Percentiles rank a stretch among this genome's conserved stretches.
These are phyloP conservation scores for Aspergillus egyptiacus DNA, from an alignment of 495 filamentous ascomycete species.

Conservation along the genomic window DNA sequence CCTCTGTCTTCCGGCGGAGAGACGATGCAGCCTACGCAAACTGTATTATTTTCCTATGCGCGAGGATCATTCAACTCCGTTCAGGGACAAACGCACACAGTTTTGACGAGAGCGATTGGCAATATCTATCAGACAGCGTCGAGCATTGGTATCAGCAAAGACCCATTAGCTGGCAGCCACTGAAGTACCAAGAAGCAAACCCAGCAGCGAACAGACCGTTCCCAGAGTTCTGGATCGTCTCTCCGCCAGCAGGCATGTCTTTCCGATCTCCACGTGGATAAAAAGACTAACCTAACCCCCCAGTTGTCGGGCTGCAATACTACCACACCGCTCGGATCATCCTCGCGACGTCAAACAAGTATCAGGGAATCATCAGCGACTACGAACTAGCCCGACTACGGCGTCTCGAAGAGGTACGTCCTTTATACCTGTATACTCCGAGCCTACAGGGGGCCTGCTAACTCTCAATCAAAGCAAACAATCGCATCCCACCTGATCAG, in stretches of 20 bases:
- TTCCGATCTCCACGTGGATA: neutral
- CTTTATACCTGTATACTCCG: neutral
- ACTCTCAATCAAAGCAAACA: constrained; percentile 12
- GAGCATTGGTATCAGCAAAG: constrained; percentile 27
- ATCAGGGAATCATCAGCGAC: constrained; percentile 21
- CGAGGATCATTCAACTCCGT: constrained; percentile 31
- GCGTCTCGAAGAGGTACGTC: constrained; percentile 29
- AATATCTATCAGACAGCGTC: constrained; percentile 22
- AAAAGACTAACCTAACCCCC: neutral
- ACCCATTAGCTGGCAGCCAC: constrained; percentile 33
- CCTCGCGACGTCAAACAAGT: constrained; percentile 25
- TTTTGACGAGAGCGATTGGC: constrained; percentile 23
- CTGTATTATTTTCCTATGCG: constrained; percentile 32
- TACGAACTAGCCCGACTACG: constrained; percentile 27
- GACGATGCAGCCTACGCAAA: constrained; percentile 35
- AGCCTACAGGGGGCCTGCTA: neutral
- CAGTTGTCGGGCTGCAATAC: constrained; percentile 37
- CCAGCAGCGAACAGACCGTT: constrained; percentile 25
- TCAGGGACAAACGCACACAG: constrained; percentile 15
- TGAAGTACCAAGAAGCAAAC: constrained; percentile 29
- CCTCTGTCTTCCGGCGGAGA: constrained; percentile 27
- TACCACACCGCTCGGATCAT: constrained; percentile 32
- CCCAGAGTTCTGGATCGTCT: constrained; percentile 39
- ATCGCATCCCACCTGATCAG: constrained; percentile 29
- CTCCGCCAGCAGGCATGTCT: constrained; percentile 28